phyloP scores from a whole-genome alignment of 345 rosid genomes.

The Cochlearia excelsa region DNA sequence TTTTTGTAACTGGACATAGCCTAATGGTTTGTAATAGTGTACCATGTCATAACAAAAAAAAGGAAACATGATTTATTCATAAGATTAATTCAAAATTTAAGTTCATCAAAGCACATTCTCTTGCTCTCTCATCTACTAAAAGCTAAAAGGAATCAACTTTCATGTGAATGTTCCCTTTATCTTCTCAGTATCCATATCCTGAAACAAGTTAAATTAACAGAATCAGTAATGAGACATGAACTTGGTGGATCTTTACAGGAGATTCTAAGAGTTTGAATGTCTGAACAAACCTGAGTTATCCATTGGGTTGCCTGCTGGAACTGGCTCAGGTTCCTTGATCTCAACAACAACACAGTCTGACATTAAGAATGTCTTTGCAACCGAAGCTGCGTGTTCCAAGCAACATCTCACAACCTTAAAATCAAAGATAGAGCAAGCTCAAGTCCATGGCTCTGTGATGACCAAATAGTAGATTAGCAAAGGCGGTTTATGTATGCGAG shows the following conservation, averaged over 20 bases:
- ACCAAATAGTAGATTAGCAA: background rate
- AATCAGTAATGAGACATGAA: slow-evolving; percentile 13
- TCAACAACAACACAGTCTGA: slow-evolving; percentile 97
- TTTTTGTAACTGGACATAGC: background rate
- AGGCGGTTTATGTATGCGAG: background rate
- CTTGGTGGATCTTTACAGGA: background rate
- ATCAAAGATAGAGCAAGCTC: slow-evolving; percentile 3
- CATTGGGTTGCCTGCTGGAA: slow-evolving; percentile 80
- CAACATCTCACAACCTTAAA: slow-evolving; percentile 96
- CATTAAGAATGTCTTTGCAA: slow-evolving; percentile 99
- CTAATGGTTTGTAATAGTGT: too few species aligned
- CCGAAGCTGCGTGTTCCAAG: slow-evolving; percentile 95
- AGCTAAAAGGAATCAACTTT: slow-evolving; percentile 15
- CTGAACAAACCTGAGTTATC: slow-evolving; percentile 77
- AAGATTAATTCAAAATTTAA: slow-evolving; percentile 28
- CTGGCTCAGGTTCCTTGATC: slow-evolving; percentile 89
- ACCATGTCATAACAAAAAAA: too few species aligned
- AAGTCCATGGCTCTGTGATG: slow-evolving; percentile 4
- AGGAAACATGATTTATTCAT: slow-evolving; percentile 32
- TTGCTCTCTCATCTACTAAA: background rate
- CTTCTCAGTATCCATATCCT: slow-evolving; percentile 44
- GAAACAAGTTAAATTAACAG: slow-evolving; percentile 24
- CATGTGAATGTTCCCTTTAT: background rate
- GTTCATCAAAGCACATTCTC: slow-evolving; percentile 27
- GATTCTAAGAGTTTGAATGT: slow-evolving; percentile 1